Base-by-base conservation (phyloP, 352 stramenopile genomes). In the Pythium utonaiense region DNA sequence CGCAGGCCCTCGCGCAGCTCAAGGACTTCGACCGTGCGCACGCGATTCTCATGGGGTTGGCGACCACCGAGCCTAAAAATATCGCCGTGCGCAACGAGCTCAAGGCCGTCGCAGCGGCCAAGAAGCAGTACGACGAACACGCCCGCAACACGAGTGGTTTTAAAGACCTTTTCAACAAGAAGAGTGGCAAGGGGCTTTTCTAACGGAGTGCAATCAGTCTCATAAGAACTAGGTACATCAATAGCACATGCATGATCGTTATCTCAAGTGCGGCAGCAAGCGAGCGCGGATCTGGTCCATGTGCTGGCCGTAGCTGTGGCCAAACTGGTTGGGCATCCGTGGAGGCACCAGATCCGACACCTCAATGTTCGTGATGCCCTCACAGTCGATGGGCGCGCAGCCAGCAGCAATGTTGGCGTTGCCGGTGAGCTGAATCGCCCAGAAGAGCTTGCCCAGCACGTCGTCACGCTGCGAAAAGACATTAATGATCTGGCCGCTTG, bases 111-210 rank as follows among this genome's bases (percentile, higher is more conserved):
- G 67, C 78, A 55, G 63, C 70, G 33, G 65, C 67, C 17, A 85
- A 79, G 40, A 86, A 88, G 27, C 58, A 76, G 55, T 75, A 88
- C 53, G 77, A 88, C 27, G 71, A 79, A 10, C 80, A 87, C n/a
- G 74, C 73, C 7, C 71, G 69, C 22, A 70, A 74, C 38, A 77
- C 81, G 51, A 83, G 59, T 55, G 72, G 57, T 42, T 92, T 88
- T 57, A 75, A 74, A 22, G 87, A 86, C 57, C 86, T 95, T 57
- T 95, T 93, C 58, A 86, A 77, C 60, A 87, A 89, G 60, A 69
- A 75, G 25, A 47, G 33, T 45, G 64, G 64, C 21, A 49, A 44
- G 13, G 31, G 59, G 6, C 9, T 68, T 17, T 64, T 64, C 14
- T 64, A 52, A 44, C 5, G 36, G 19, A 25, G 12, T n/a, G 44